Evolutionary conservation across 2,329 filamentous ascomycete species (phyloP).

Genomic region (Pseudopithomyces maydicus): DNA sequence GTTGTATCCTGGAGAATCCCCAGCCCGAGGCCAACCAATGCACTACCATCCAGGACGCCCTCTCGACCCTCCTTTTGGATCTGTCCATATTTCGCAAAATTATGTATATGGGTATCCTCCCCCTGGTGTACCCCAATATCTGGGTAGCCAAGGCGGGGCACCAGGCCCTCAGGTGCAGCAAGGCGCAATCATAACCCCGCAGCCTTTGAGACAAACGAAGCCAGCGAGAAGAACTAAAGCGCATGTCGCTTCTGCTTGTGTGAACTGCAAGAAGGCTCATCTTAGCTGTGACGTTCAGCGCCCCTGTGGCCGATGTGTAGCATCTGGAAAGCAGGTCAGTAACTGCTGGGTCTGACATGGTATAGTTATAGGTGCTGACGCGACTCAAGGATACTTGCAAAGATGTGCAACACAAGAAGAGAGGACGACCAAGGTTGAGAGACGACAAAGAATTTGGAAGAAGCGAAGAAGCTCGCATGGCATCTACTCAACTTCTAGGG

Average conservation of each 20-base stretch:
- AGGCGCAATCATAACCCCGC: slow-evolving; percentile 38
- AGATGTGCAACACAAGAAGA: slow-evolving; percentile 86
- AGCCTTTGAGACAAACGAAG: slow-evolving; percentile 35
- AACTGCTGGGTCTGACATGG: not conserved
- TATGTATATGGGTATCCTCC: slow-evolving; percentile 39
- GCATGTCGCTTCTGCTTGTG: slow-evolving; percentile 82
- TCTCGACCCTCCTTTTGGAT: slow-evolving; percentile 32
- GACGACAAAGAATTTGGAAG: slow-evolving; percentile 55
- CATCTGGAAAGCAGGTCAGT: slow-evolving; percentile 72
- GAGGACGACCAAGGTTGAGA: slow-evolving; percentile 76
- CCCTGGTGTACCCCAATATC: slow-evolving; percentile 28
- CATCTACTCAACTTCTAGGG: slow-evolving; percentile 31
- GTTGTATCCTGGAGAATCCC: slow-evolving; percentile 37
- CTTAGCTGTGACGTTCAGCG: slow-evolving; percentile 70
- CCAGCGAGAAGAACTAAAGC: slow-evolving; percentile 65
- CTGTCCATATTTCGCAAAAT: slow-evolving; percentile 25
- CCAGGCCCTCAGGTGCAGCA: slow-evolving; percentile 39
- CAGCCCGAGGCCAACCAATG: slow-evolving; percentile 25
- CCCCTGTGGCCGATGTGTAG: slow-evolving; percentile 77
- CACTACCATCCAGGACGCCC: slow-evolving; percentile 33
- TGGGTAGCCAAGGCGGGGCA: slow-evolving; percentile 27
- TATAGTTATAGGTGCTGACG: slow-evolving; percentile 7
- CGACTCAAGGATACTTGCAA: slow-evolving; percentile 70
- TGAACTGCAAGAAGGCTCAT: slow-evolving; percentile 85
- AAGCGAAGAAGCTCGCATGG: slow-evolving; percentile 34